Percentiles rank a stretch among this genome's conserved stretches.
These are phyloP conservation scores for Nakazawaea ambrosiae DNA, from an alignment of 805 yeast genomes.

Conservation along the genomic window DNA sequence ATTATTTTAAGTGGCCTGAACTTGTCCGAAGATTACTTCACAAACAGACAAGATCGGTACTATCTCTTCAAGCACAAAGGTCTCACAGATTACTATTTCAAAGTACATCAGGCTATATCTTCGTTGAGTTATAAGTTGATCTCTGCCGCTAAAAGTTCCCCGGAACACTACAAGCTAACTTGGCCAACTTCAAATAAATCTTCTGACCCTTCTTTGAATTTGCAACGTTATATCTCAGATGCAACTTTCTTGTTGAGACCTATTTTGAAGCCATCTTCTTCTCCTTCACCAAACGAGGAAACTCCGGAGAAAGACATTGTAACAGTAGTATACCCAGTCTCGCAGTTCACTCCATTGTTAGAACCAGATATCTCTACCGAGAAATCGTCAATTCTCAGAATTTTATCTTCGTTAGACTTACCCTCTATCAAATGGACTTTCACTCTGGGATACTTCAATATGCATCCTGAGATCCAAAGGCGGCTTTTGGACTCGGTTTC, in stretches of 20 bases:
- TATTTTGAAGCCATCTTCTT: slow-evolving; percentile 37
- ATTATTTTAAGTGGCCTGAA: slow-evolving; percentile 88
- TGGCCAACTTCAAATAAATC: slow-evolving; percentile 73
- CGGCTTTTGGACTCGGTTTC: slow-evolving; percentile 53
- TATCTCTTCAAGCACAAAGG: slow-evolving; percentile 54
- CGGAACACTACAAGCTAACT: slow-evolving; percentile 45
- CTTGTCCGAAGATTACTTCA: slow-evolving; percentile 83
- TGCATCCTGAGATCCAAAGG: slow-evolving; percentile 65
- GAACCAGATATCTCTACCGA: slow-evolving; percentile 73
- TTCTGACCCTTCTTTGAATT: slow-evolving; percentile 58
- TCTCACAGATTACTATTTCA: slow-evolving; percentile 67
- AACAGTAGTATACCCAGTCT: slow-evolving; percentile 81
- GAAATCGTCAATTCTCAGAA: slow-evolving; percentile 56
- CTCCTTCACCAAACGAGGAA: slow-evolving; percentile 16
- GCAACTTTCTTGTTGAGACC: slow-evolving; percentile 53
- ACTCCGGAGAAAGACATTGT: slow-evolving; percentile 27
- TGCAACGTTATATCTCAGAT: slow-evolving; percentile 43
- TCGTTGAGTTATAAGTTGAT: slow-evolving; percentile 61
- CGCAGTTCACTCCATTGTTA: slow-evolving; percentile 84
- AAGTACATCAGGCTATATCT: slow-evolving; percentile 63
- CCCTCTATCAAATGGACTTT: slow-evolving; percentile 67
- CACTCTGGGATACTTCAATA: slow-evolving; percentile 95
- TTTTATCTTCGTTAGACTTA: slow-evolving; percentile 51
- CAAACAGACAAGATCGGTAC: slow-evolving; percentile 92
- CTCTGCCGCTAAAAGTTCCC: slow-evolving; percentile 27